Base-by-base conservation (phyloP, 352 stramenopile species). In the Phytophthora quininea region DNA sequence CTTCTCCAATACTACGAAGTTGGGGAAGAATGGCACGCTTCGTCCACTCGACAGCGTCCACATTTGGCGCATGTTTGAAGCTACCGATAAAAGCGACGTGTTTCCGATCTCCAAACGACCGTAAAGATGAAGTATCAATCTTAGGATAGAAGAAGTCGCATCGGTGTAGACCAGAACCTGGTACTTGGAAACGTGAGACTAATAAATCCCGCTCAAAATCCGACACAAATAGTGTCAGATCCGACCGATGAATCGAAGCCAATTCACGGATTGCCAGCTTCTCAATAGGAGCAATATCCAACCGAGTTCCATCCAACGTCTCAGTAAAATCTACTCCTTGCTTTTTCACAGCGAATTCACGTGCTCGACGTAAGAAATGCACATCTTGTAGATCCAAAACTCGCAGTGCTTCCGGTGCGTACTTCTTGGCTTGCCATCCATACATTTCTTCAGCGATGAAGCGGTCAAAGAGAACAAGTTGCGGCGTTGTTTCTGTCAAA, bases 351-450 rank as follows among this genome's bases (percentile, higher is more conserved):
- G 92, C 66, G 49, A 77, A 68, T 70, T 98, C 90, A 35, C 94
- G 84, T n/a, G 79, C 78, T 6, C 84, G 75, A 7, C 95, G 80
- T 31, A 98, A 60, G 43, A 96, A 97, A 64, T 98, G 94, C 29
- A 98, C 74, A 64, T 98, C 95, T 70, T 98, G 95, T 54, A 98
- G 82, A 54, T 98, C 95, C 4, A 98, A 60, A 12, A 98, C 81
- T 24, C 90, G 79, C 15, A 95, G 58, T 1, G 89, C 84, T n/a
- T 89, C 60, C 2, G 91, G 90, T n/a, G 82, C 82, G 57, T 90
- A 92, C 62, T 90, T 83, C 14, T 79, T 77, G 0, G 75, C 79
- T 65, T 96, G 84, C 88, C 86, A 96, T 14, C 86, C 80, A 55
- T 93, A 94, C 88, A 96, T 96, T 46, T 96, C 88, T 47, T 96